Base-by-base conservation (phyloP, 345 rosid genomes). In the Durio zibethinus region DNA sequence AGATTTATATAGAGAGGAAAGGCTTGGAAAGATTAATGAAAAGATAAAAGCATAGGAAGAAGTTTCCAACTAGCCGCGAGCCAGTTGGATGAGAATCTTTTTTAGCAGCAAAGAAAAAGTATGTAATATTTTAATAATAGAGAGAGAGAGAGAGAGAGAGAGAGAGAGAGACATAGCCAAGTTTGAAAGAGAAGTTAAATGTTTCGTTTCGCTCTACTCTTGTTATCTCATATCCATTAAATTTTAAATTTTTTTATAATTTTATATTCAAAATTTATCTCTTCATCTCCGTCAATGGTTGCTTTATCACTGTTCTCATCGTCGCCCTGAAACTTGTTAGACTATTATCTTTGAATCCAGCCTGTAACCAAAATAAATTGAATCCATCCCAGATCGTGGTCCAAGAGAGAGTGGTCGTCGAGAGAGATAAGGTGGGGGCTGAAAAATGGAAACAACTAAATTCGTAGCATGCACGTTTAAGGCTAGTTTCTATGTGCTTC, bases 21-120 rank as follows among this genome's bases (percentile, higher is more conserved):
- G 63, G n/a, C 5, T 10, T 4, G 12, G 70, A 14, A 54, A 23
- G 16, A 40, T 3, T 33, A 14, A 43, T 20, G 36, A 45, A 75
- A 21, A 20, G 48, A 52, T 18, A n/a, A 33, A 47, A 43, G 8
- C 7, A 31, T 4, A 10, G 25, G 5, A 14, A 2, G 23, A 69
- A 35, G 76, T 59, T 70, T 25, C 21, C 54, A 1, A n/a, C 48
- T 35, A 64, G 71, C 52, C 47, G 21, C 14, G 23, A 45, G 78
- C 77, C 77, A 79, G 88, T 75, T 85, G 84, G 83, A 45, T 48
- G 36, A 71, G 82, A 76, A 69, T 81, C 82, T 66, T 77, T 67
- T 36, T 29, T 29, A 74, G 33, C 62, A 62, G 72, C 38, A 63
- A 47, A 14, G 21, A 57, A 53, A 64, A 35, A 62, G 45, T 1